Percentiles rank a stretch among this genome's conserved stretches.
phyloP scores from a whole-genome alignment of 306 rosid genomes.

The Alnus rubra region DNA sequence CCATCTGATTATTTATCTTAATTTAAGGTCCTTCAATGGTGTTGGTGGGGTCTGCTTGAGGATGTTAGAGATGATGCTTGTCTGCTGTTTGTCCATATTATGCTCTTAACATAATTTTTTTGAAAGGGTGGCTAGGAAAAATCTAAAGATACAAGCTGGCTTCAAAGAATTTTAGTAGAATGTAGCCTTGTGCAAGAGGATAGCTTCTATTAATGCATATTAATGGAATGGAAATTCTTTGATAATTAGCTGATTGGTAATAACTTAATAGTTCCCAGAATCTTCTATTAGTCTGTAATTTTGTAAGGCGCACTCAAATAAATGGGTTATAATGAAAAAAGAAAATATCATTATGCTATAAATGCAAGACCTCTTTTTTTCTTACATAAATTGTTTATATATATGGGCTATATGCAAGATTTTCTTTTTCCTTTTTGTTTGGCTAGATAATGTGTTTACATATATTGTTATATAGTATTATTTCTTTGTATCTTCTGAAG shows the following conservation, averaged over 20 bases:
- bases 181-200: not conserved
- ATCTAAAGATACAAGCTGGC: not conserved
- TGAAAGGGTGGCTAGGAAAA: not conserved
- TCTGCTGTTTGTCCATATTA: not conserved
- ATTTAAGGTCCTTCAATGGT: conserved; percentile 2
- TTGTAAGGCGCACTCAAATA: not conserved
- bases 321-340: too few relatives aligned
- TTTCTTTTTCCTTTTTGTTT: not conserved
- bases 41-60: not conserved
- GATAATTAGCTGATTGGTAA: not conserved
- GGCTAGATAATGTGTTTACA: not conserved
- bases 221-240: not conserved
- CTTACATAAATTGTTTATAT: not conserved
- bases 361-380: too few relatives aligned
- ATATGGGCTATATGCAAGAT: not conserved
- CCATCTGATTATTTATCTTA: not conserved
- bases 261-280: not conserved
- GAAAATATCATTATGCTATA: too few relatives aligned
- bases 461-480: not conserved
- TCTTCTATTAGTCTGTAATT: not conserved
- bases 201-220: not conserved
- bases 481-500: not conserved
- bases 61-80: not conserved
- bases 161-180: not conserved
- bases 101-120: not conserved